These are phyloP conservation scores for Metarhizium brunneum DNA, from an alignment of 2,329 filamentous ascomycete species.

Conservation along the genomic window DNA sequence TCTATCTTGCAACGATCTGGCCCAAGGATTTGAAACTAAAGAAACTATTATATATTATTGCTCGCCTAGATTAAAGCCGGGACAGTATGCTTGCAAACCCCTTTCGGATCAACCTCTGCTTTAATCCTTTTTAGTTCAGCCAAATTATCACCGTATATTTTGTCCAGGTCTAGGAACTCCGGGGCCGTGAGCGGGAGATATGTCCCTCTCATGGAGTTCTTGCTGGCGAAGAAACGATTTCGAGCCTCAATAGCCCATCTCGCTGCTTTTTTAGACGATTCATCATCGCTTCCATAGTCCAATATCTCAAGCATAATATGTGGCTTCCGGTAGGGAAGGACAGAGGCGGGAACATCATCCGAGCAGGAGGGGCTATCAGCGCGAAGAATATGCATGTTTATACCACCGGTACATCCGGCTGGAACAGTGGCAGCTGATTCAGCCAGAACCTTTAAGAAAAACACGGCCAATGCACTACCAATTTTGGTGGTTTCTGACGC, in stretches of 20 bases:
- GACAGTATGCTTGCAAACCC: constrained; percentile 20
- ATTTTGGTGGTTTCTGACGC: too few relatives aligned
- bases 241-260: not conserved
- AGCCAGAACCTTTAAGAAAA: too few relatives aligned
- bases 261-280: not conserved
- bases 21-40: too few relatives aligned
- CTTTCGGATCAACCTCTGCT: constrained; percentile 23
- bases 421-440: constrained; percentile 9
- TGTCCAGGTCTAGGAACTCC: constrained; percentile 15
- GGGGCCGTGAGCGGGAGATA: constrained; percentile 22
- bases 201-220: constrained; percentile 17
- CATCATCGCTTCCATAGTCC: not conserved
- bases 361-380: constrained; percentile 3
- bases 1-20: too few relatives aligned
- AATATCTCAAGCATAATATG: not conserved
- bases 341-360: constrained; percentile 2
- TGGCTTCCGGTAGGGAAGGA: not conserved
- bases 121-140: constrained; percentile 16
- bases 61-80: not conserved
- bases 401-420: not conserved
- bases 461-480: too few relatives aligned
- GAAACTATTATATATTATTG: too few relatives aligned
- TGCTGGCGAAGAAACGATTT: constrained; percentile 3
- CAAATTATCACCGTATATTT: constrained; percentile 21
- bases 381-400: constrained; percentile 2